Evolutionary conservation across 495 filamentous ascomycete species (phyloP).

Genomic region (Cladorrhinum samala): DNA sequence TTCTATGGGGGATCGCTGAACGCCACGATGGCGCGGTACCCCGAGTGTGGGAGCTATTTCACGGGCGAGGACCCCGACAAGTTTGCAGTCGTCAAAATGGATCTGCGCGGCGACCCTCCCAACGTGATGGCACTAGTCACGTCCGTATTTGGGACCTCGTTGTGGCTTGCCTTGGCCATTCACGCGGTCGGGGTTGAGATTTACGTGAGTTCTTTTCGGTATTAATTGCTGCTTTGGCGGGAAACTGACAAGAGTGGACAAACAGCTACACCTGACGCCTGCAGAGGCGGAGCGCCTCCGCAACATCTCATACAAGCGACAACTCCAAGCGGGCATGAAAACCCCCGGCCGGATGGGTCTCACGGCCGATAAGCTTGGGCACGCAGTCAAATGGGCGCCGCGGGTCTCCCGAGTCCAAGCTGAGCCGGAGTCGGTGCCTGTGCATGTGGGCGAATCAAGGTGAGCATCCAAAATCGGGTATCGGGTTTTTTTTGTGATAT

Average conservation of each 20-base stretch:
- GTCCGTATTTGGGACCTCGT: conserved; percentile 36
- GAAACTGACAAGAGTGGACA: neutral
- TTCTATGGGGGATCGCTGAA: conserved; percentile 9
- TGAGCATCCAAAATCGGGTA: too few relatives aligned
- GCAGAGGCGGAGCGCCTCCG: conserved; percentile 42
- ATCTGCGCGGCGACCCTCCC: conserved; percentile 13
- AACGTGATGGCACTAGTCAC: conserved; percentile 30
- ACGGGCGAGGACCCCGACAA: conserved; percentile 14
- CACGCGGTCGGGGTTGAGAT: conserved; percentile 48
- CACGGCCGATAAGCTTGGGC: conserved; percentile 40
- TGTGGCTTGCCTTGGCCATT: conserved; percentile 42
- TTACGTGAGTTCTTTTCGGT: conserved; percentile 36
- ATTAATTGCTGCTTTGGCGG: neutral
- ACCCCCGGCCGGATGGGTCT: conserved; percentile 44
- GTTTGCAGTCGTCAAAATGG: conserved; percentile 25
- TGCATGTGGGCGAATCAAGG: too few relatives aligned
- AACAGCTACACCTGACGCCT: conserved; percentile 43
- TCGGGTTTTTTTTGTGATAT: too few relatives aligned
- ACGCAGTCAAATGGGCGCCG: conserved; percentile 31
- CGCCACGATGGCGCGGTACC: conserved; percentile 25
- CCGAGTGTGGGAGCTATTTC: conserved; percentile 30
- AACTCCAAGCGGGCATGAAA: conserved; percentile 44
- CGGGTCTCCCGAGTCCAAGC: too few relatives aligned
- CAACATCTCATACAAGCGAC: conserved; percentile 43
- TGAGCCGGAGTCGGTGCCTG: too few relatives aligned